Evolutionary conservation across 495 filamentous ascomycete genomes (phyloP), one percentile per base, ranked within the genome.

Genomic region (Daldinia loculata): DNA sequence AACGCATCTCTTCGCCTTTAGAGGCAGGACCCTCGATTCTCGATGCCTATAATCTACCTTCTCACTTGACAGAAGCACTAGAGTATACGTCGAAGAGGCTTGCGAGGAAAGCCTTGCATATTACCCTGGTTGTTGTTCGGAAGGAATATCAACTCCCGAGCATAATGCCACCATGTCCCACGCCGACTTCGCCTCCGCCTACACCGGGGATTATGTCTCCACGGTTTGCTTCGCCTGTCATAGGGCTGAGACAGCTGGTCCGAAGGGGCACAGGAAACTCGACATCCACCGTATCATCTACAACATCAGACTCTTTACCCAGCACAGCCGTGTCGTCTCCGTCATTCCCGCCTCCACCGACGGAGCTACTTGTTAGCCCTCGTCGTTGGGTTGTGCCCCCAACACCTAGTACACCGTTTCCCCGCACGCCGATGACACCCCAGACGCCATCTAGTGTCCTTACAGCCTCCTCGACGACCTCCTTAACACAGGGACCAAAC

Each of bases 1-100:
- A 79, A 41, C 77, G 77, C 58, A 88, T 87, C 66, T 87, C 86
- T 0, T 80, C 83, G 41, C 85, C 86, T n/a, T 80, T 88, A 41
- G 86, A 86, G 66, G 85, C 85, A 17, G 84, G 84, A 6, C 71
- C 75, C 0, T 85, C 84, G 39, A 77, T 87, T 48, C 77, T 83
- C 48, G 85, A 86, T 56, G 72, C 74, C 50, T 77, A 83, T 67
- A 81, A 84, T 30, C 77, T 87, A 6, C 83, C 86, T 2, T 65
- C 73, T 32, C 75, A 77, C 43, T 61, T 88, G 56, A 79, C 67
- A 14, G 70, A 75, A 12, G 82, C 84, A 32, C 75, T 88, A 6
- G 82, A 86, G 14, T 87, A 87, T 66, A 78, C 81, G n/a, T 86
- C 86, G 7, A 80, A 78, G 63, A 73, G 80, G 43, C 78, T 88